phyloP scores from a whole-genome alignment of 2,329 filamentous ascomycete species.

The Fusarium bulbicola region DNA sequence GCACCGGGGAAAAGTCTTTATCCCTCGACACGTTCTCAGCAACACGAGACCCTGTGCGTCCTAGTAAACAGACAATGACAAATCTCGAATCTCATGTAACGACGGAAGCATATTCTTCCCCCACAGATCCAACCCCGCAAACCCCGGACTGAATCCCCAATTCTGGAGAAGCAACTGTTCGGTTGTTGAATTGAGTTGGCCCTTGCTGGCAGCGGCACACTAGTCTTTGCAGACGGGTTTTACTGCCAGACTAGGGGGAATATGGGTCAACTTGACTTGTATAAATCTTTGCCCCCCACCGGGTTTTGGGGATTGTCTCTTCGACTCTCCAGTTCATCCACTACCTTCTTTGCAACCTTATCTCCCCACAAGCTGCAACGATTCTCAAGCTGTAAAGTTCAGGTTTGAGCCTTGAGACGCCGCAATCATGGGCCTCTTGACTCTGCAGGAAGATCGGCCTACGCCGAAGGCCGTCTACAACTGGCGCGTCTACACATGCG shows the following conservation, averaged over 20 bases:
- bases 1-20: conserved; percentile 36
- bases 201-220: conserved; percentile 8
- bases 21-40: conserved; percentile 2
- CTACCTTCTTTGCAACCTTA: conserved; percentile 16
- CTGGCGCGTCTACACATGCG: conserved; percentile 66
- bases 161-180: conserved; percentile 24
- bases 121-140: conserved; percentile 42
- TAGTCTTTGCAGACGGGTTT: conserved; percentile 2
- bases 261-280: conserved; percentile 20
- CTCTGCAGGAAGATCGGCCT: conserved; percentile 64
- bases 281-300: conserved; percentile 38
- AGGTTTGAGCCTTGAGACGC: background rate
- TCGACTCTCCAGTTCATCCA: conserved; percentile 21
- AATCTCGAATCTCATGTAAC: conserved; percentile 24
- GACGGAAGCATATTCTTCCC: conserved; percentile 43
- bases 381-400: background rate
- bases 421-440: conserved; percentile 56
- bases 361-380: conserved; percentile 2
- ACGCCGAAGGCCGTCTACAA: conserved; percentile 68
- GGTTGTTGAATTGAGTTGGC: conserved; percentile 14
- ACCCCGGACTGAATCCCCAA: conserved; percentile 40
- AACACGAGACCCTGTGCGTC: background rate
- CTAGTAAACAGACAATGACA: conserved; percentile 25
- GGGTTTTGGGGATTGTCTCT: background rate
- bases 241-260: conserved; percentile 1